Evolutionary conservation across 2,329 filamentous ascomycete species (phyloP), one percentile per base, ranked within the genome.

Genomic region (Diplocarpon mali): DNA sequence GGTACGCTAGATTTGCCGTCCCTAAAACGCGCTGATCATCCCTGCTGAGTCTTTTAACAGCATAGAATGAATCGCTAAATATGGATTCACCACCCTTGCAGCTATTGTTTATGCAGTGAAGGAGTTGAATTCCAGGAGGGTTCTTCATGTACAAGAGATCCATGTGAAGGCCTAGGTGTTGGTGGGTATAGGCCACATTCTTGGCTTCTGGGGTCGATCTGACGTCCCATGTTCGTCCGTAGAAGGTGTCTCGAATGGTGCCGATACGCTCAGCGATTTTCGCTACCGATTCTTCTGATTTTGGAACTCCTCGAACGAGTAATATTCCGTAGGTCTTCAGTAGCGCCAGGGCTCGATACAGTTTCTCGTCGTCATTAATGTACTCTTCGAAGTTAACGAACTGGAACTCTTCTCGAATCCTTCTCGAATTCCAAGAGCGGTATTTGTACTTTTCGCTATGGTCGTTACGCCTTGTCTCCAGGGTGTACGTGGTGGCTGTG

Each of bases 171-270:
- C 85, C 85, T 1, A 96, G 77, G 58, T 80, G 81, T 39, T 81
- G 73, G 58, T 75, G 81, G 1, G 90, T 95, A 66, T 96, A 88
- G 9, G 92, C 90, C 3, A 95, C 85, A 61, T 96, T 96, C 60
- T 90, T 88, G 17, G 89, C 86, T 44, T 85, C 64, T 1, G 83
- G 81, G 42, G 93, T 83, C 3, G 81, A 86, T 43, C 79, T 76
- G 11, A 96, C 90, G 63, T 95, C 84, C 79, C 89, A 96, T 0
- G 87, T 94, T 54, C 73, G 70, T 35, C 92, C 92, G 63, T 96
- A 96, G 60, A 96, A 92, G 7, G 89, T 92, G 56, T 87, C 80
- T 58, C 87, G 83, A 20, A 95, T 67, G 29, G 76, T 76, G 1
- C 88, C 89, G 47, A 96, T 84, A 41, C 80, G 76, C 3, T 71